These are phyloP conservation scores for Phylloporus arenicola DNA, from an alignment of 768 basidiomycete species.

Conservation along the genomic window DNA sequence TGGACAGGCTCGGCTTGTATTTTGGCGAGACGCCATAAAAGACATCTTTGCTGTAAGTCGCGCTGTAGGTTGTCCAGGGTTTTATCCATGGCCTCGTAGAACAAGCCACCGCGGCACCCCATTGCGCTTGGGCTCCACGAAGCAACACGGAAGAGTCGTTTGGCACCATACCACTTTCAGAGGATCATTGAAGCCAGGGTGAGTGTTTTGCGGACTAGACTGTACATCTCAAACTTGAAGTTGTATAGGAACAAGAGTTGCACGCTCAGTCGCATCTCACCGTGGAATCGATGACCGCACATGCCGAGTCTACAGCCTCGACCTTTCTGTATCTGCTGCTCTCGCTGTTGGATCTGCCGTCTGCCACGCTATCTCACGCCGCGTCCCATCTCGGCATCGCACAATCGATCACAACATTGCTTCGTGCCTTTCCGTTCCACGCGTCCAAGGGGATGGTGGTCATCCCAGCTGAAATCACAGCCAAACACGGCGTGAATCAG, in stretches of 20 bases:
- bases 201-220: slow-evolving; percentile 20
- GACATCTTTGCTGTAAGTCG: slow-evolving; percentile 53
- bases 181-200: slow-evolving; percentile 84
- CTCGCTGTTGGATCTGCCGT: slow-evolving; percentile 55
- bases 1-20: slow-evolving; percentile 82
- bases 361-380: slow-evolving; percentile 61
- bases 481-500: slow-evolving; percentile 70
- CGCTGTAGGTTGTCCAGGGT: slow-evolving; percentile 13
- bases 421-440: slow-evolving; percentile 76
- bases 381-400: slow-evolving; percentile 79
- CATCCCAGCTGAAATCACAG: slow-evolving; percentile 78
- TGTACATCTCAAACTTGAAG: slow-evolving; percentile 17
- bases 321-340: slow-evolving; percentile 74
- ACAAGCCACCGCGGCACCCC: slow-evolving; percentile 74
- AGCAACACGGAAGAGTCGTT: slow-evolving; percentile 42
- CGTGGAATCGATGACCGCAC: slow-evolving; percentile 58
- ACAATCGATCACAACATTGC: slow-evolving; percentile 62
- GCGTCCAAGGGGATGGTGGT: slow-evolving; percentile 64
- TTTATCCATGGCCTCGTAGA: slow-evolving; percentile 38
- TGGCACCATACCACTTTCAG: slow-evolving; percentile 74
- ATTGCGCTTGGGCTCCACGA: slow-evolving; percentile 69
- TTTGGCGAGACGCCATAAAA: slow-evolving; percentile 80
- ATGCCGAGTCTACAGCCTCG: slow-evolving; percentile 77
- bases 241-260: slow-evolving; percentile 58
- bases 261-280: slow-evolving; percentile 61